phyloP scores from a whole-genome alignment of 2,329 filamentous ascomycete genomes.

The Tympanopsis confertula region DNA sequence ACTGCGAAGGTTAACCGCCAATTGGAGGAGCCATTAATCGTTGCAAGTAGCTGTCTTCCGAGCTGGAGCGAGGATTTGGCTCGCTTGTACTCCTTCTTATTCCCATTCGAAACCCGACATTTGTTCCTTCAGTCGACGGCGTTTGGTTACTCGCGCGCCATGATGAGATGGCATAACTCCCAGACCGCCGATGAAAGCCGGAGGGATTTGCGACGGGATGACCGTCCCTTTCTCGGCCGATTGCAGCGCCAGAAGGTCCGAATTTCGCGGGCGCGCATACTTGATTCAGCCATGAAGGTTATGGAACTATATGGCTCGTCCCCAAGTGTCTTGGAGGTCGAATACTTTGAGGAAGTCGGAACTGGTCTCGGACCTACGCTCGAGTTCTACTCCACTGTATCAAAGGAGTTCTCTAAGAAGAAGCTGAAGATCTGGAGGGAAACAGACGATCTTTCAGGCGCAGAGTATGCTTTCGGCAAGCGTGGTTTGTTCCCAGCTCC shows the following conservation, averaged over 20 bases:
- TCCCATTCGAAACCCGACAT: slow-evolving; percentile 94
- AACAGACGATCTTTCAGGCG: slow-evolving; percentile 60
- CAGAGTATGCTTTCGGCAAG: slow-evolving; percentile 75
- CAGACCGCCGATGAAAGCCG: slow-evolving; percentile 65
- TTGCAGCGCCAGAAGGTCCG: slow-evolving; percentile 96
- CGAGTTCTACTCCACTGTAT: slow-evolving; percentile 96
- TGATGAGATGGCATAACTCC: slow-evolving; percentile 93
- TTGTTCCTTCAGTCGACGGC: slow-evolving; percentile 95
- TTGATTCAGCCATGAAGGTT: slow-evolving; percentile 94
- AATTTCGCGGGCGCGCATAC: slow-evolving; percentile 84
- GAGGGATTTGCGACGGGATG: slow-evolving; percentile 69
- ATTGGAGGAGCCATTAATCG: slow-evolving; percentile 88
- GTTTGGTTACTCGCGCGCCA: slow-evolving; percentile 92
- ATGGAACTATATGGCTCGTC: slow-evolving; percentile 98
- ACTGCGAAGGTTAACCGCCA: slow-evolving; percentile 96
- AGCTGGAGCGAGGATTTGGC: slow-evolving; percentile 94
- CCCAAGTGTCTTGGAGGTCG: slow-evolving; percentile 88
- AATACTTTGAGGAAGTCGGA: slow-evolving; percentile 97
- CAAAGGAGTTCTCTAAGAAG: slow-evolving; percentile 93
- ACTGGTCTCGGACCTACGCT: slow-evolving; percentile 90
- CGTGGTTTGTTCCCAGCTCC: slow-evolving; percentile 86
- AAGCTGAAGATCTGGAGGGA: slow-evolving; percentile 95
- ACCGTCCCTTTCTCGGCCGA: slow-evolving; percentile 80
- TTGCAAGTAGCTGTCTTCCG: slow-evolving; percentile 90
- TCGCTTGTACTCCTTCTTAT: slow-evolving; percentile 87